A percentile compares a stretch with the other conserved stretches of the same genome.
Evolutionary conservation across 441 rosid genomes (phyloP).

Genomic region (Isatis lusitanica): DNA sequence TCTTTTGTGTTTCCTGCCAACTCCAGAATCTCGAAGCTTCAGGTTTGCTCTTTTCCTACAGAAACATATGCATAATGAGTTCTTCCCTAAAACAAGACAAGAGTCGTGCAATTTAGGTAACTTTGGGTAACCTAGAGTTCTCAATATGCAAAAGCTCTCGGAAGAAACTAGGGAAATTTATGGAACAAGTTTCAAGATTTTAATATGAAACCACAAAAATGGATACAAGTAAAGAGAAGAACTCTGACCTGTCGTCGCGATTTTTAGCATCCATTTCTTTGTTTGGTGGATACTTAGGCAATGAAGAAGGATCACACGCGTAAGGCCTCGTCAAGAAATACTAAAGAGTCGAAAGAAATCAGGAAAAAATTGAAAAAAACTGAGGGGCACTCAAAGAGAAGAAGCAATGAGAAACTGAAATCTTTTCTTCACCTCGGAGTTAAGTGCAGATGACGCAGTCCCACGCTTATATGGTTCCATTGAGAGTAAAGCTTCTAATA

Average conservation of each 20-base stretch:
- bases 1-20: slow-evolving; percentile 51
- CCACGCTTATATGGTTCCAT: slow-evolving; percentile 85
- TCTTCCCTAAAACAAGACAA: background rate
- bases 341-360: slow-evolving; percentile 38
- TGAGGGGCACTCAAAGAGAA: background rate
- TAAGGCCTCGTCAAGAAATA: slow-evolving; percentile 70
- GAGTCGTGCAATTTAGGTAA: background rate
- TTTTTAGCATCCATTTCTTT: slow-evolving; percentile 89
- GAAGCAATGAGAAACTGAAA: background rate
- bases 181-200: background rate
- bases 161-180: background rate
- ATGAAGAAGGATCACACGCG: slow-evolving; percentile 84
- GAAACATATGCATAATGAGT: background rate
- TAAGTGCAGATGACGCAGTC: slow-evolving; percentile 75
- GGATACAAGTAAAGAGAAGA: background rate
- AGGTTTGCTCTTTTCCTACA: slow-evolving; percentile 63
- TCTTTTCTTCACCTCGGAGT: slow-evolving; percentile 52
- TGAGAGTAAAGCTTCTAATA: slow-evolving; percentile 71
- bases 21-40: slow-evolving; percentile 45
- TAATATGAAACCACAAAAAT: background rate
- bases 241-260: slow-evolving; percentile 73
- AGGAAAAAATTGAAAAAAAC: background rate
- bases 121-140: background rate
- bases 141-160: background rate
- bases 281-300: slow-evolving; percentile 89